Percentiles rank a stretch among this genome's conserved stretches.
Conservation (phyloP, 23 red algal genomes). For the Gracilaria domingensis region DNA sequence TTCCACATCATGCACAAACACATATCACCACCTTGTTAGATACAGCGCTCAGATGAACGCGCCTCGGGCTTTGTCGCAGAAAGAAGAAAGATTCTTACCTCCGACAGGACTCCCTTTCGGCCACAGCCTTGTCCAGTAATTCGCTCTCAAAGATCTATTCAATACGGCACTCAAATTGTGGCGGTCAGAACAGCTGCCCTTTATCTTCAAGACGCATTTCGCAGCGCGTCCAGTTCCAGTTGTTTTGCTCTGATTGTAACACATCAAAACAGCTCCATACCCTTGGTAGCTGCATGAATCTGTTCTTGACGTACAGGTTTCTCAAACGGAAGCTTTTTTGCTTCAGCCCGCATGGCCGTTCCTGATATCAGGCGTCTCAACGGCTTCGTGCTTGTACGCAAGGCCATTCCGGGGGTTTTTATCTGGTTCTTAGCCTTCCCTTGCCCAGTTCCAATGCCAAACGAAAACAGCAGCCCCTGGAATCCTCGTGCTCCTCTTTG, state of each 20-base stretch:
- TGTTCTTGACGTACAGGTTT: conserved; percentile 54
- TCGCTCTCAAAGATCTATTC: conserved; percentile 63
- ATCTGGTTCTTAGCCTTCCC: no score
- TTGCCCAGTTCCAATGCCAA: no score
- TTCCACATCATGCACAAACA: neutral
- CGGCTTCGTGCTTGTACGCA: neutral
- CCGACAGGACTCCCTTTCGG: conserved; percentile 37
- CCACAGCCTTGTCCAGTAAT: conserved; percentile 34
- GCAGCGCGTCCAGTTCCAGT: neutral
- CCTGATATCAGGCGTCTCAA: conserved; percentile 21
- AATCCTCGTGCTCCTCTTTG: no score
- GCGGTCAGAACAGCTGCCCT: neutral
- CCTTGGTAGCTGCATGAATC: neutral
- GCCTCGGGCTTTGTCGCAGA: neutral
- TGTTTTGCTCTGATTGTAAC: neutral
- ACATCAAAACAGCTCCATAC: no score
- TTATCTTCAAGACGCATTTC: neutral
- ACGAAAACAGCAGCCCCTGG: no score
- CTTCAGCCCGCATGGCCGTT: conserved; percentile 14
- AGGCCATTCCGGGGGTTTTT: neutral
- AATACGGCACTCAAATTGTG: neutral
- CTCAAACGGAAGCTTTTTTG: conserved; percentile 62
- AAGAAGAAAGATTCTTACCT: conserved; percentile 33
- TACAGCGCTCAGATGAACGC: neutral
- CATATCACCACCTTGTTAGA: neutral